Conservation (phyloP, 257 asterid species). For the Penstemon eatonii region DNA sequence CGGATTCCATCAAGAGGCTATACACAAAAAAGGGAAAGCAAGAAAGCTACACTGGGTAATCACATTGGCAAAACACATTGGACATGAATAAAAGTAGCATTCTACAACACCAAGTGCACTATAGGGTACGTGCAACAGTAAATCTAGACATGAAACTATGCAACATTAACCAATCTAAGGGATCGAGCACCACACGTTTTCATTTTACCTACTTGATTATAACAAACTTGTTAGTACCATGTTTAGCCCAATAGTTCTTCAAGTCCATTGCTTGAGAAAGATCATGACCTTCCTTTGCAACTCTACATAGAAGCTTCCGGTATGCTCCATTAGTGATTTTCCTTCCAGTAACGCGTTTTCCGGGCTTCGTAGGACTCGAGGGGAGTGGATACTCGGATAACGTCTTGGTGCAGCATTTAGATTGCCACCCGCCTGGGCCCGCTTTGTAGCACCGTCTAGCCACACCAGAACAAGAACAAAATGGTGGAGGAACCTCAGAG, state of each 20-base stretch:
- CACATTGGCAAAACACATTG: conserved; percentile 2
- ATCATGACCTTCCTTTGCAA: conserved; percentile 29
- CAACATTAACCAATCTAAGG: background rate
- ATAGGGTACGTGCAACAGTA: background rate
- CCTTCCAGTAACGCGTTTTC: conserved; percentile 34
- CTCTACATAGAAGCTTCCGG: conserved; percentile 31
- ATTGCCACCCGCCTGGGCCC: conserved; percentile 41
- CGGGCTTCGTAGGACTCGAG: conserved; percentile 28
- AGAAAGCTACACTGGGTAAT: background rate
- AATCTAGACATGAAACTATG: conserved; percentile 5
- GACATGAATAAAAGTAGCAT: conserved; percentile 1
- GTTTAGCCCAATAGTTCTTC: conserved; percentile 37
- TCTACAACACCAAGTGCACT: background rate
- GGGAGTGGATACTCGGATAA: conserved; percentile 35
- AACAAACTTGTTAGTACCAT: conserved; percentile 37
- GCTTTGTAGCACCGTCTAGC: conserved; percentile 35
- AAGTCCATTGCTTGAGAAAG: conserved; percentile 35
- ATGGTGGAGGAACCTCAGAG: conserved; percentile 31
- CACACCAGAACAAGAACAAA: conserved; percentile 35
- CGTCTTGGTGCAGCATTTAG: conserved; percentile 35
- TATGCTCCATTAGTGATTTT: conserved; percentile 30
- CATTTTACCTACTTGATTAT: conserved; percentile 27
- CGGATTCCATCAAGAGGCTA: background rate
- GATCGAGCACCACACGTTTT: background rate
- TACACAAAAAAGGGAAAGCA: background rate